Conservation (phyloP, 768 basidiomycete genomes). For the Suillus cothurnatus region DNA sequence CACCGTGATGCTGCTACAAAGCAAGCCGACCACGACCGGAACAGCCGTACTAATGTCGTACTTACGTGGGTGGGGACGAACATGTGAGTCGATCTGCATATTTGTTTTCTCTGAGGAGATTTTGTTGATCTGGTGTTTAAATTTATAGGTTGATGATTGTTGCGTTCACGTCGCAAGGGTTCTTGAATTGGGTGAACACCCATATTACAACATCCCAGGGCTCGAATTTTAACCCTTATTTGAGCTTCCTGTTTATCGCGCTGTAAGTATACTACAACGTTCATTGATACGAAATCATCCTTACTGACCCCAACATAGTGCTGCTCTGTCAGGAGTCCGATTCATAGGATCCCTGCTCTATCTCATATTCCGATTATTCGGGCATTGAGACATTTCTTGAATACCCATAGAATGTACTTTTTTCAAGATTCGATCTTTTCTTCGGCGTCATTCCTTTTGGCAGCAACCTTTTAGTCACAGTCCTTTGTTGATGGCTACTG, state of each 20-base stretch:
- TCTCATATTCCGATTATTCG: conserved; percentile 73
- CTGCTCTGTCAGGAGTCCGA: conserved; percentile 78
- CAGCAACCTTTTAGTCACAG: neutral
- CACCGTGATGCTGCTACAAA: conserved; percentile 88
- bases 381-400: conserved; percentile 23
- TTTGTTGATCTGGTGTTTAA: conserved; percentile 3
- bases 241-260: conserved; percentile 76
- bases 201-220: conserved; percentile 54
- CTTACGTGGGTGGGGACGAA: conserved; percentile 84
- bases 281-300: neutral
- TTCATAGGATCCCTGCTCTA: conserved; percentile 81
- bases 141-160: conserved; percentile 62
- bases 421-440: conserved; percentile 1
- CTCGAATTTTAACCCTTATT: conserved; percentile 84
- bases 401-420: neutral
- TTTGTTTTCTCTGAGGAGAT: conserved; percentile 4
- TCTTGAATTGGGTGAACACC: conserved; percentile 68
- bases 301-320: conserved; percentile 40
- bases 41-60: conserved; percentile 83
- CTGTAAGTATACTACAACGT: conserved; percentile 39
- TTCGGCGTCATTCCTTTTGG: neutral
- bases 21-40: conserved; percentile 84
- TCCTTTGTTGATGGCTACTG: neutral
- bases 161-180: conserved; percentile 75
- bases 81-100: conserved; percentile 53